Base-by-base conservation (phyloP, 2,329 filamentous ascomycete genomes). In the Graphilbum sp. region DNA sequence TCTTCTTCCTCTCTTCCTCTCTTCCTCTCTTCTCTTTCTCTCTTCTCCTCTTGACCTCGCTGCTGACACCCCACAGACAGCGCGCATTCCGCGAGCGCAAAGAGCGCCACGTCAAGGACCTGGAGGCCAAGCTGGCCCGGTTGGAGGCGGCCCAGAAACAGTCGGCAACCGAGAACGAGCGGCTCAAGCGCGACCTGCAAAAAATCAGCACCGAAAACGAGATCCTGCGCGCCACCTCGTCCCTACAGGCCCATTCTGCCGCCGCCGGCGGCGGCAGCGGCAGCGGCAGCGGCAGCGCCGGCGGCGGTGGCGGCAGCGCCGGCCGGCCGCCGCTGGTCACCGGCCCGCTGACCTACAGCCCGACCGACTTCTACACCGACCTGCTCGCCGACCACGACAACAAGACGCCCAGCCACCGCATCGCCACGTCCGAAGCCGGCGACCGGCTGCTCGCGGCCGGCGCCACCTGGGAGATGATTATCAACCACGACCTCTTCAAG, bases 11-110 rank as follows among this genome's bases (percentile, higher is more conserved):
- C n/a, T 4, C 16, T n/a, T n/a, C 21, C 19, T 10, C 23, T 4
- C 18, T 15, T 32, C 21, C 17, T 7, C 16, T 16, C 16, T 12
- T 16, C 19, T 23, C 27, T n/a, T 30, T 13, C 5, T 13, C 27
- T 30, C 5, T 30, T 30, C 7, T 30, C 15, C 15, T 11, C 16
- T 16, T 25, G 27, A 19, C 32, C 18, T 10, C 6, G 33, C 9
- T 32, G 18, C 45, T 95, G 88, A 36, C 88, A 96, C n/a, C 68
- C 79, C 33, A 21, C 45, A 95, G 88, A 35, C 90, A 96, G 67
- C 79, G 88, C 49, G 88, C 90, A 24, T 96, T 96, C 57, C 84
- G 88, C 43, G 88, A 96, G 59, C 79, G 88, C 48, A 96, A 96
- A 58, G 88, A 96, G 56, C 79, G 78, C 41, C 87, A 58, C 52